Evolutionary conservation across 208 protist species (phyloP).

Genomic region (Crithidia bombi): DNA sequence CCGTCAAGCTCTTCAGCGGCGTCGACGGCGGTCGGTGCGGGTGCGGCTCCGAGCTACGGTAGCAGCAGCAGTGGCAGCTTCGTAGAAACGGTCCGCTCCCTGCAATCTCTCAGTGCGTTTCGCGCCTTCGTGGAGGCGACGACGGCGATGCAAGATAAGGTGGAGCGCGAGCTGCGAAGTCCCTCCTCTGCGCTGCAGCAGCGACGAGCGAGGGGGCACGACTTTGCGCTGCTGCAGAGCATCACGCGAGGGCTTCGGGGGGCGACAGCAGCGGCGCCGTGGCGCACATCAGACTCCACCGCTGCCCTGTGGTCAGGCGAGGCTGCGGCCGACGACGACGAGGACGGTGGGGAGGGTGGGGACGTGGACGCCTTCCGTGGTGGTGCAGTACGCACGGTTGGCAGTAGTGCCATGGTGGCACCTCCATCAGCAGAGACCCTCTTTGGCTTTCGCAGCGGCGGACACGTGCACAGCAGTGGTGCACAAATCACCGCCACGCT

Average conservation of each 20-base stretch:
- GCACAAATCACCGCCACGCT: conserved; percentile 27
- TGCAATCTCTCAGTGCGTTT: conserved; percentile 31
- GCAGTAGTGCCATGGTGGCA: neutral
- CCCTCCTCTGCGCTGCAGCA: conserved; percentile 47
- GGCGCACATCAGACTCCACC: conserved; percentile 18
- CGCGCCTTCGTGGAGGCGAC: conserved; percentile 53
- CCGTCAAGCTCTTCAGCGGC: neutral
- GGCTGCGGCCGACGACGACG: neutral
- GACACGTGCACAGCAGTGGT: conserved; percentile 13
- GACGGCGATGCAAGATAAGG: conserved; percentile 32
- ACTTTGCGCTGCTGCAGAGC: conserved; percentile 55
- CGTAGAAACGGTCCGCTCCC: conserved; percentile 18
- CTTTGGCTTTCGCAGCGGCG: no score
- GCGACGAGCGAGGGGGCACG: conserved; percentile 37
- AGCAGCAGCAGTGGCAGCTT: conserved; percentile 29
- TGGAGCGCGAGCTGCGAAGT: conserved; percentile 33
- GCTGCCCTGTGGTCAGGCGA: conserved; percentile 14
- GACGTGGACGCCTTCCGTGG: neutral
- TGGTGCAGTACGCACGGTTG: no score
- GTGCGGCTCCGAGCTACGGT: neutral
- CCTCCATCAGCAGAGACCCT: no score
- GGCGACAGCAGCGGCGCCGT: conserved; percentile 11
- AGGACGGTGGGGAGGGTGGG: neutral
- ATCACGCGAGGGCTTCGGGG: conserved; percentile 29
- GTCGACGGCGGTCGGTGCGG: conserved; percentile 6